Evolutionary conservation across 2,329 filamentous ascomycete genomes (phyloP).

Genomic region (Epichloe coenophiala): DNA sequence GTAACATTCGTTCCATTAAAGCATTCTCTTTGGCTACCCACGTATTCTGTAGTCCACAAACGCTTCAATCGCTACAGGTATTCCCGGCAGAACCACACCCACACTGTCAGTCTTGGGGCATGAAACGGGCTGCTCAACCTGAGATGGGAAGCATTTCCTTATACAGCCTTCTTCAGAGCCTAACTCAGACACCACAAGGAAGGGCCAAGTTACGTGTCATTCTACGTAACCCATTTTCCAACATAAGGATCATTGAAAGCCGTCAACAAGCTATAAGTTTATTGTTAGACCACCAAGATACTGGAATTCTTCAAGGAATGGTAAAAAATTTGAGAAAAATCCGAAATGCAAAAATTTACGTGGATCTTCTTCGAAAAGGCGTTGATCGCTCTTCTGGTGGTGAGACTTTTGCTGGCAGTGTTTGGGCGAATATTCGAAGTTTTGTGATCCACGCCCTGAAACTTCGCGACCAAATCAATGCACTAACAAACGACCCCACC

Average conservation of each 20-base stretch:
- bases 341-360: slow-evolving; percentile 58
- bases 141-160: slow-evolving; percentile 73
- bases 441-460: slow-evolving; percentile 62
- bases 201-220: slow-evolving; percentile 59
- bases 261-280: slow-evolving; percentile 57
- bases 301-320: slow-evolving; percentile 38
- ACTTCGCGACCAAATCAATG: slow-evolving; percentile 46
- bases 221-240: slow-evolving; percentile 65
- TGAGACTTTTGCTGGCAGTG: slow-evolving; percentile 45
- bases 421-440: slow-evolving; percentile 58
- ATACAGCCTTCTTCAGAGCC: slow-evolving; percentile 65
- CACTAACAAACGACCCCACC: slow-evolving; percentile 5
- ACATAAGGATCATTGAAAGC: slow-evolving; percentile 53
- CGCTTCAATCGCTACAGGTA: slow-evolving; percentile 72
- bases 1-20: not conserved
- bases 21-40: slow-evolving; percentile 56
- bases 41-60: slow-evolving; percentile 74
- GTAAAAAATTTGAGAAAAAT: slow-evolving; percentile 52
- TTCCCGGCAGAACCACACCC: slow-evolving; percentile 72
- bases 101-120: slow-evolving; percentile 61
- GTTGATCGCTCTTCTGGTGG: slow-evolving; percentile 39
- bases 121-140: slow-evolving; percentile 29
- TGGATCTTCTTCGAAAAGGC: slow-evolving; percentile 65
- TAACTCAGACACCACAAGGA: slow-evolving; percentile 70
- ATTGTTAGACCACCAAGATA: slow-evolving; percentile 57